A percentile compares a stretch with the other conserved stretches of the same genome.
Evolutionary conservation across 106 monocot genomes (phyloP).

Genomic region (Allium sativum): DNA sequence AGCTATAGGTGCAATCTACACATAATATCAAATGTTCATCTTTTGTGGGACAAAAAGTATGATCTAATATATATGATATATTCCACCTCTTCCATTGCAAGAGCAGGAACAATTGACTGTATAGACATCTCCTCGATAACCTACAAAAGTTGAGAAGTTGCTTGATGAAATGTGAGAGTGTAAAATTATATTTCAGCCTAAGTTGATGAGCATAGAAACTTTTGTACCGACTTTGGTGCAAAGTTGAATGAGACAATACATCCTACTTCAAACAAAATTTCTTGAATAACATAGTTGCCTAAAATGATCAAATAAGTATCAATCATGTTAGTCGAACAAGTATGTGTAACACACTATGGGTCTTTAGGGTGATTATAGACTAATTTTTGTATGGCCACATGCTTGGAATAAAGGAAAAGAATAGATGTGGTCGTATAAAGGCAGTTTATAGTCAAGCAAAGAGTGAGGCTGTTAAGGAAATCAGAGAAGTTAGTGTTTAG

Average conservation of each 20-base stretch:
- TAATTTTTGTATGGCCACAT: too few relatives aligned
- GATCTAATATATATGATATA: neutral
- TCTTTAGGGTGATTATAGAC: too few relatives aligned
- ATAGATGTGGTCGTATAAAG: too few relatives aligned
- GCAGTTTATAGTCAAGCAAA: too few relatives aligned
- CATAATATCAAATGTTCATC: neutral
- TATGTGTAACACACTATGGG: too few relatives aligned
- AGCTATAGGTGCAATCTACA: constrained; percentile 84
- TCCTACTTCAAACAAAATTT: constrained; percentile 85
- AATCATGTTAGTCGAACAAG: too few relatives aligned
- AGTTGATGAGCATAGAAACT: neutral
- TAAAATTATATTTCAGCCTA: neutral
- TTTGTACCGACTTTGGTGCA: constrained; percentile 84
- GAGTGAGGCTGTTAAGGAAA: too few relatives aligned
- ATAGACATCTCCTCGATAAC: constrained; percentile 94
- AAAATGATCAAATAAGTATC: neutral
- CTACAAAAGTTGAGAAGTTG: constrained; percentile 19
- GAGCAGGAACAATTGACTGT: constrained; percentile 83
- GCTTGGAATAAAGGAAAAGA: too few relatives aligned
- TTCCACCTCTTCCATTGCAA: constrained; percentile 97
- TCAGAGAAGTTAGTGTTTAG: too few relatives aligned
- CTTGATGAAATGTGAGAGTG: neutral
- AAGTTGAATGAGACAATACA: constrained; percentile 86
- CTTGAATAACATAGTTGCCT: constrained; percentile 78
- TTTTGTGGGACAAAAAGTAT: neutral